Conservation (phyloP, 2,329 filamentous ascomycete species). For the Fusarium xylarioides region DNA sequence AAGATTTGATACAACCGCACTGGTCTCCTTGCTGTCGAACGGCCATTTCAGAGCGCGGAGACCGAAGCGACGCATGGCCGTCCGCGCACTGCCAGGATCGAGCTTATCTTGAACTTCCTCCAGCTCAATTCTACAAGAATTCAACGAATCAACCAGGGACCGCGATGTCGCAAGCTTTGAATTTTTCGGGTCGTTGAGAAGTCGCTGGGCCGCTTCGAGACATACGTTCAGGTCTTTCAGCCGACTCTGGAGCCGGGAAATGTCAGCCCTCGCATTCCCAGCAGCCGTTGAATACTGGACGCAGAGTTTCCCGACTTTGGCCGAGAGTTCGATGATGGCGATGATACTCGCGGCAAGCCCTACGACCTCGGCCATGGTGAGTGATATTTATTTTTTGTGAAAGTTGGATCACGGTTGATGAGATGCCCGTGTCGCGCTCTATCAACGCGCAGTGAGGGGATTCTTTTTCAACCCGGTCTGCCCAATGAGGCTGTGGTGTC, state of each 20-base stretch:
- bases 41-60: background rate
- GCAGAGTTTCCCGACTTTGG: background rate
- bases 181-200: background rate
- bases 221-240: background rate
- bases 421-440: fast-evolving
- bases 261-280: background rate
- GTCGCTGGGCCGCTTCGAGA: background rate
- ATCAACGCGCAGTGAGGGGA: background rate
- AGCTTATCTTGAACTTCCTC: background rate
- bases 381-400: too few species aligned
- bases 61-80: background rate
- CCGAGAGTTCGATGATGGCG: background rate
- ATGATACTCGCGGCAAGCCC: background rate
- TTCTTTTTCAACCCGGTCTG: background rate
- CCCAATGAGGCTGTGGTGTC: background rate
- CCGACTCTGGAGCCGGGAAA: background rate
- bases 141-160: background rate
- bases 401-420: background rate
- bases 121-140: background rate
- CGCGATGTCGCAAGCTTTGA: background rate
- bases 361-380: background rate
- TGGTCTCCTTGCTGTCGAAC: background rate
- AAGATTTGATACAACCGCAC: background rate
- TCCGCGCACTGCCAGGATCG: background rate
- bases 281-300: background rate